Evolutionary conservation across 2,329 filamentous ascomycete species (phyloP), one percentile per base, ranked within the genome.

Genomic region (Xylariaceae sp.): DNA sequence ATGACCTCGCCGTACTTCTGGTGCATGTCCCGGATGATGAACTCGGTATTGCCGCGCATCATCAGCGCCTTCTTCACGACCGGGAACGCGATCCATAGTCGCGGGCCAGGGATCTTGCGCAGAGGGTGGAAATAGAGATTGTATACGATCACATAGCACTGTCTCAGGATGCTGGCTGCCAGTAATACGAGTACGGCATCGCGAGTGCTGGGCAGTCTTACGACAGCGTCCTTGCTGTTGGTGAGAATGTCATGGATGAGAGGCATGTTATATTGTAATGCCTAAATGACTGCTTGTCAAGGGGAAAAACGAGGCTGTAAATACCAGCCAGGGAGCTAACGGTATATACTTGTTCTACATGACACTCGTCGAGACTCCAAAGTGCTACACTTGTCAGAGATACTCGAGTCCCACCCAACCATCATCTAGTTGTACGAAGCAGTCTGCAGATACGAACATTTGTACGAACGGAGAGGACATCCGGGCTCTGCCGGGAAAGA

Each of bases 1-100:
- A 70, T 51, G 2, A 66, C 56, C 32, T 55, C 47, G 34, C 52
- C 52, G 23, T 52, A 54, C 23, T 45, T 50, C 6, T 24, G 42
- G 27, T 53, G 51, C 13, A 52, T 43, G 6, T 48, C 47, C 23
- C 47, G 46, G 15, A 50, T 42, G 5, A 39, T 44, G 21, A 45
- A 48, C 2, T 54, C 50, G 2, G 35, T 28, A 4, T 23, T 37
- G 9, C 52, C 52, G 9, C 38, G 40, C 2, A 51, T 41, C 50
- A 48, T 50, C n/a, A 36, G 36, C 11, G 41, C 12, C 13, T 21
- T 37, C 26, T 41, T 44, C 31, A 40, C 11, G 18, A 51, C 13
- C 5, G 50, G 51, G 32, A 54, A 53, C 3, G 47, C 51, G 23
- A 54, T 44, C 51, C 50, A 53, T 43, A 52, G 21, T n/a, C 27